phyloP scores from a whole-genome alignment of 352 stramenopile genomes.

The Globisporangium lucens region DNA sequence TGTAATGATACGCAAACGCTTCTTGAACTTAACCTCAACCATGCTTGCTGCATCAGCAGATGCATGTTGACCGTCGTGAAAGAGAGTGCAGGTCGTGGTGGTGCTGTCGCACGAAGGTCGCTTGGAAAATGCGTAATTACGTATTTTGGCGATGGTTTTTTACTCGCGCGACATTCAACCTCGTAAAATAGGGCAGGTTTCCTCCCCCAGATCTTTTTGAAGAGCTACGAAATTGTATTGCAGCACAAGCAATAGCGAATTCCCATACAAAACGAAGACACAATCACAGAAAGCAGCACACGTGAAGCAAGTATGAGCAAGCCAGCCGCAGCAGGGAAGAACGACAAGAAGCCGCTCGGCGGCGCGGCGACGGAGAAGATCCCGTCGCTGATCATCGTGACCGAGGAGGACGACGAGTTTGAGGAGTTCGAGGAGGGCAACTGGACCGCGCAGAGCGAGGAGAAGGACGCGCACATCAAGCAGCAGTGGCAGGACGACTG shows the following conservation, averaged over 20 bases:
- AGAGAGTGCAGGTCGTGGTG: background rate
- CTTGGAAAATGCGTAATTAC: slow-evolving; percentile 17
- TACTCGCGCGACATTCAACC: slow-evolving; percentile 16
- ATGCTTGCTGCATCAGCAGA: background rate
- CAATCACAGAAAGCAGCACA: background rate
- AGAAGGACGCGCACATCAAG: slow-evolving; percentile 82
- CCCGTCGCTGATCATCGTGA: slow-evolving; percentile 71
- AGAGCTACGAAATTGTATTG: background rate
- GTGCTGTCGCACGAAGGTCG: slow-evolving; percentile 14
- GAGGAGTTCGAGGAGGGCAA: slow-evolving; percentile 86
- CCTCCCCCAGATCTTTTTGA: slow-evolving; percentile 17
- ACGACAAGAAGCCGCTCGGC: slow-evolving; percentile 9
- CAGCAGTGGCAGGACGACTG: slow-evolving; percentile 93
- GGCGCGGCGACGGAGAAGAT: slow-evolving; percentile 42
- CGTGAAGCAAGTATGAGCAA: slow-evolving; percentile 29
- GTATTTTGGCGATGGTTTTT: background rate
- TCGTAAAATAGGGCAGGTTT: slow-evolving; percentile 11
- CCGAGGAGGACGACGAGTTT: slow-evolving; percentile 88
- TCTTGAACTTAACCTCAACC: slow-evolving; percentile 14
- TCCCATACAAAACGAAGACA: slow-evolving; percentile 1
- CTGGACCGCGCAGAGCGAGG: slow-evolving; percentile 70
- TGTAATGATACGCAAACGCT: slow-evolving; percentile 35
- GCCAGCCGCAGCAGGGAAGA: slow-evolving; percentile 19
- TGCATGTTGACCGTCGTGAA: background rate
- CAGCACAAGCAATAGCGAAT: background rate